Evolutionary conservation across 2,329 filamentous ascomycete genomes (phyloP).

Genomic region (Leptographium lundbergii): DNA sequence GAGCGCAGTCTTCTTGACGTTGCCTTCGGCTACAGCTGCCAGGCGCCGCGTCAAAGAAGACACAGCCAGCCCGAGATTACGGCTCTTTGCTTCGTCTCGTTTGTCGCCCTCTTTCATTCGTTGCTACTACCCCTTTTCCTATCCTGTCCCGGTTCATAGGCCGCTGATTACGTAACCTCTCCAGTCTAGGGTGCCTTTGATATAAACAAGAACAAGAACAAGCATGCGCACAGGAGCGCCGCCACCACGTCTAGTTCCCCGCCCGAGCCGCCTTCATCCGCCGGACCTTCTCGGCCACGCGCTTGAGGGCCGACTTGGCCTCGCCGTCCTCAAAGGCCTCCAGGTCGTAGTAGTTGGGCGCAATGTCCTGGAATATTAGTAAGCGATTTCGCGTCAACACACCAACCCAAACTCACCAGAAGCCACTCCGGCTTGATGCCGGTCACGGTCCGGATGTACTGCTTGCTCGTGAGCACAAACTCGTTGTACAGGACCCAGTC

Average conservation of each 20-base stretch:
- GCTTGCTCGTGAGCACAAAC: slow-evolving; percentile 94
- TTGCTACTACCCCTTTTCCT: background rate
- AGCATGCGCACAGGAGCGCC: too few relatives aligned
- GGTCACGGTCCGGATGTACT: slow-evolving; percentile 92
- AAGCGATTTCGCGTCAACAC: slow-evolving; percentile 17
- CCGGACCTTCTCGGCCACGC: slow-evolving; percentile 46
- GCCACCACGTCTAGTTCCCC: slow-evolving; percentile 6
- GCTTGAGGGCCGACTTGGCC: slow-evolving; percentile 55
- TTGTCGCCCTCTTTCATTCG: background rate
- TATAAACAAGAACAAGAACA: background rate
- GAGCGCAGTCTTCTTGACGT: too few relatives aligned
- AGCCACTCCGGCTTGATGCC: slow-evolving; percentile 90
- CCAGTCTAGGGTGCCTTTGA: background rate
- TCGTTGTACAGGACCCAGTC: slow-evolving; percentile 99
- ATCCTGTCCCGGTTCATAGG: too few relatives aligned
- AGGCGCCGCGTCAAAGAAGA: too few relatives aligned
- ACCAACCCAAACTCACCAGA: slow-evolving; percentile 43
- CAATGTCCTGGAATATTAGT: slow-evolving; percentile 59
- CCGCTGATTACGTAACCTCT: background rate
- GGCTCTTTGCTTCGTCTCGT: too few relatives aligned
- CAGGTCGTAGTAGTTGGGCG: slow-evolving; percentile 84
- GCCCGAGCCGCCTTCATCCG: slow-evolving; percentile 45
- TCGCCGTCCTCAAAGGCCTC: slow-evolving; percentile 75
- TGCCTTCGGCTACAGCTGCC: too few relatives aligned
- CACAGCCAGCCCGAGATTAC: too few relatives aligned